Base-by-base conservation (phyloP, 306 rosid species). In the Quillaja saponaria region DNA sequence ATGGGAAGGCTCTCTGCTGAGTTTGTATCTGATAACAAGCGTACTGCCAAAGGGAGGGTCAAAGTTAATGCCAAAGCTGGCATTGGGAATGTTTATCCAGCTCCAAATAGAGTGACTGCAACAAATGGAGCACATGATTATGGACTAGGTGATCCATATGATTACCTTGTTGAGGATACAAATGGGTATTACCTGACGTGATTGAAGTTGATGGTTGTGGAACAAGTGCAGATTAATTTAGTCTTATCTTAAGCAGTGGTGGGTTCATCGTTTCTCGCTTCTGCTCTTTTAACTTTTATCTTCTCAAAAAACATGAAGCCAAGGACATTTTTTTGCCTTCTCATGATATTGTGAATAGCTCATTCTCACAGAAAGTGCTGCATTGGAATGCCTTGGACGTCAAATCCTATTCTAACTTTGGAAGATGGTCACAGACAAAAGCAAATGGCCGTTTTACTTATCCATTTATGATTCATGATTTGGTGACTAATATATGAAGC, bases 1-100 rank as follows among this genome's bases (percentile, higher is more conserved):
- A 89, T 92, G 99, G 96, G 90, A 64, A 85, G 90, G 78, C 95
- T 92, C 34, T 87, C 99, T 57, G 95, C 99, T 1, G 99, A 92
- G 81, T 91, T 88, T 71, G 91, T 84, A 13, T 60, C 70, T 11
- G 97, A 92, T 61, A 91, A 65, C 87, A 92, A 81, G 77, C 83
- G 96, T 64, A 19, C 68, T 47, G 85, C 81, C 14, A 92, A 86
- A 75, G 89, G 87, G 74, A 84, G 96, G 73, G 74, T 82, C 70
- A 92, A 86, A 62, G 31, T 76, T 66, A 84, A 79, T 54, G 71
- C 85, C 56, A 92, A 70, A 72, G 87, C 79, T 63, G 78, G 90
- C 64, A 62, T 66, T 5, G 89, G 85, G 55, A 78, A 80, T 55
- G 90, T 74, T 78, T 84, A 82, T 70, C 61, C 86, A 34, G 19